These are phyloP conservation scores for Arthonia radiata DNA, from an alignment of 495 filamentous ascomycete species.

Conservation along the genomic window DNA sequence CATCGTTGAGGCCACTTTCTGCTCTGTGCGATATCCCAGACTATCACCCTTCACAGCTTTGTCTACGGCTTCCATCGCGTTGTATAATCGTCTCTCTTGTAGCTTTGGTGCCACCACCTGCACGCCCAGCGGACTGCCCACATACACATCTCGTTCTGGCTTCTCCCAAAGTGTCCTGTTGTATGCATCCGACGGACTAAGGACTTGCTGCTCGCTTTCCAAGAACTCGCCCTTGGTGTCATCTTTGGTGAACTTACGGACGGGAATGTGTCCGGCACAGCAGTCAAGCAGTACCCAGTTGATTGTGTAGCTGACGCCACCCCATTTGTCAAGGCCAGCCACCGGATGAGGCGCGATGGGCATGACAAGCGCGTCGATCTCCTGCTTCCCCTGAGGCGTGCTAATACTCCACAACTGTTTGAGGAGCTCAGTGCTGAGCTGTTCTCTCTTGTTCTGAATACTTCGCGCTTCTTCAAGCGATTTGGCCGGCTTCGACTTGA, in stretches of 20 bases:
- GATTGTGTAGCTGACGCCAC: slow-evolving; percentile 34
- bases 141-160: slow-evolving; percentile 27
- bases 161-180: slow-evolving; percentile 16
- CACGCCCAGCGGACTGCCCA: slow-evolving; percentile 28
- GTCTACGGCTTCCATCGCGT: slow-evolving; percentile 27
- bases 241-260: slow-evolving; percentile 19
- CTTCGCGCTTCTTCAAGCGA: slow-evolving; percentile 18
- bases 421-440: slow-evolving; percentile 28
- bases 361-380: slow-evolving; percentile 14
- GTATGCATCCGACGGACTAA: slow-evolving; percentile 13
- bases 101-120: slow-evolving; percentile 35
- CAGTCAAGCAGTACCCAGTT: slow-evolving; percentile 36
- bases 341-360: slow-evolving; percentile 22
- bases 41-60: no score
- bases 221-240: slow-evolving; percentile 31
- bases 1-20: no score
- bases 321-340: slow-evolving; percentile 36
- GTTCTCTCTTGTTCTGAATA: slow-evolving; percentile 23
- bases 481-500: slow-evolving; percentile 19
- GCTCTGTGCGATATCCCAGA: no score
- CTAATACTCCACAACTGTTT: no score
- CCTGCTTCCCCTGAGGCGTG: no score
- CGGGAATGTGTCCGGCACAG: slow-evolving; percentile 30
- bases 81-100: slow-evolving; percentile 29
- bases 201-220: slow-evolving; percentile 33